Evolutionary conservation across 2,329 filamentous ascomycete species (phyloP).

Genomic region (Chaetomium sp.): DNA sequence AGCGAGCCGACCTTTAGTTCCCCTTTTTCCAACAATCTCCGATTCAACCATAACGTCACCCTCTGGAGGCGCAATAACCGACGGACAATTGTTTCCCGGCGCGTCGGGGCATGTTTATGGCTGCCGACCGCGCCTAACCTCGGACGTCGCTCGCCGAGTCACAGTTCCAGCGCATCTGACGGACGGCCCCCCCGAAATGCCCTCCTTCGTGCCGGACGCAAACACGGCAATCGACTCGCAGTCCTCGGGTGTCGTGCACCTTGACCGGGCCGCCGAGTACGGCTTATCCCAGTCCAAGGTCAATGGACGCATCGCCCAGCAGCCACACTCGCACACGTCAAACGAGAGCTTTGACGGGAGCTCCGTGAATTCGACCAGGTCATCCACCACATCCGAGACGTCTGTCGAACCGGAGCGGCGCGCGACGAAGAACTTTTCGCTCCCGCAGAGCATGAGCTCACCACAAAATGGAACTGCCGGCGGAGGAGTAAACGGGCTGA

Average conservation of each 20-base stretch:
- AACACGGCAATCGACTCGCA: conserved; percentile 47
- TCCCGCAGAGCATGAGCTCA: conserved; percentile 60
- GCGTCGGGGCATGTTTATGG: conserved; percentile 29
- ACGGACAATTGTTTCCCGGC: not conserved
- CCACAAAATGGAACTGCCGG: conserved; percentile 58
- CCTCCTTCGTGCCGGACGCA: conserved; percentile 56
- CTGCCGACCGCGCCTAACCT: conserved; percentile 21
- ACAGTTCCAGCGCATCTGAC: conserved; percentile 15
- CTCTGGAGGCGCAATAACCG: not conserved
- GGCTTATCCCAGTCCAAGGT: conserved; percentile 39
- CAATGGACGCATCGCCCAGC: conserved; percentile 40
- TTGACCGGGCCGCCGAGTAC: conserved; percentile 45
- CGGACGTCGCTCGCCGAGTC: conserved; percentile 26
- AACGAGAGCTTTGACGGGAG: conserved; percentile 58
- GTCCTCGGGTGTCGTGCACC: conserved; percentile 48
- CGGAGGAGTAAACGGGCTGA: conserved; percentile 42
- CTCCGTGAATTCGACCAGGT: conserved; percentile 52
- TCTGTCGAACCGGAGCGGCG: conserved; percentile 49
- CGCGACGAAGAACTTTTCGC: conserved; percentile 46
- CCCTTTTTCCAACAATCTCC: not conserved
- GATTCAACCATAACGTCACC: conserved; percentile 1
- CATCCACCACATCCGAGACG: conserved; percentile 52
- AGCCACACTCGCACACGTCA: conserved; percentile 47
- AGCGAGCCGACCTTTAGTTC: not conserved
- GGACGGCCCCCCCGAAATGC: conserved; percentile 46